A percentile compares a stretch with the other conserved stretches of the same genome.
These are phyloP conservation scores for Pestalotiopsis sp. DNA, from an alignment of 2,329 filamentous ascomycete genomes.

Conservation along the genomic window DNA sequence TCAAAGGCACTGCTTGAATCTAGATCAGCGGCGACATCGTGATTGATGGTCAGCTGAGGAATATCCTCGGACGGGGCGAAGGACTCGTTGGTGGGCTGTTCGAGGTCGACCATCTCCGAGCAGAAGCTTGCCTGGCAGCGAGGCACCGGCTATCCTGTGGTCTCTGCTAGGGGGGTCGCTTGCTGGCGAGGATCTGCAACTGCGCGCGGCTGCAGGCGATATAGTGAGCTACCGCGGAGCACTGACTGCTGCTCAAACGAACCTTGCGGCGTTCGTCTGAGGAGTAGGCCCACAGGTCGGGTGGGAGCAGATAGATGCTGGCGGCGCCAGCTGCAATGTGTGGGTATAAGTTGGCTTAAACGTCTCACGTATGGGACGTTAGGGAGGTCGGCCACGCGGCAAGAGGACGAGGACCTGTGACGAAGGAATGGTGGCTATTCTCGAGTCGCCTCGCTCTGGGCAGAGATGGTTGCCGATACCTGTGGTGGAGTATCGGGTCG, in stretches of 20 bases:
- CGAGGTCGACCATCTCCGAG: conserved; percentile 81
- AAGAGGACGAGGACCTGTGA: conserved; percentile 80
- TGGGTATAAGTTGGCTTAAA: conserved; percentile 42
- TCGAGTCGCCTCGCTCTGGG: conserved; percentile 61
- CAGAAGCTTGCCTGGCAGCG: conserved; percentile 23
- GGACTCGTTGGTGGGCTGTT: conserved; percentile 79
- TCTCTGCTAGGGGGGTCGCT: not conserved
- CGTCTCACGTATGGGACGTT: conserved; percentile 77
- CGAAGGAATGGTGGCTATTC: conserved; percentile 84
- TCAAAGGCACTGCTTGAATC: conserved; percentile 97
- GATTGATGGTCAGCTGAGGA: conserved; percentile 94
- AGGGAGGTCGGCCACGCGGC: conserved; percentile 86
- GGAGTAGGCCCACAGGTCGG: conserved; percentile 92
- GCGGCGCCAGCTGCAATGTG: conserved; percentile 82
- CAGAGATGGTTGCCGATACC: conserved; percentile 74
- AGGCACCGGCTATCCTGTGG: conserved; percentile 19
- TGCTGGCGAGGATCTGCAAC: not conserved
- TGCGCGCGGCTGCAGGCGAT: conserved; percentile 20
- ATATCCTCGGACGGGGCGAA: conserved; percentile 82
- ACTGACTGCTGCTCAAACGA: conserved; percentile 98
- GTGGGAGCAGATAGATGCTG: conserved; percentile 67
- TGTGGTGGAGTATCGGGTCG: conserved; percentile 79
- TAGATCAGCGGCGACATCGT: conserved; percentile 87
- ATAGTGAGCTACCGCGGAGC: conserved; percentile 73
- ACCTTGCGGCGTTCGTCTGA: conserved; percentile 91